phyloP scores from a whole-genome alignment of 2,329 filamentous ascomycete genomes.

The Cyclaneusma minus region DNA sequence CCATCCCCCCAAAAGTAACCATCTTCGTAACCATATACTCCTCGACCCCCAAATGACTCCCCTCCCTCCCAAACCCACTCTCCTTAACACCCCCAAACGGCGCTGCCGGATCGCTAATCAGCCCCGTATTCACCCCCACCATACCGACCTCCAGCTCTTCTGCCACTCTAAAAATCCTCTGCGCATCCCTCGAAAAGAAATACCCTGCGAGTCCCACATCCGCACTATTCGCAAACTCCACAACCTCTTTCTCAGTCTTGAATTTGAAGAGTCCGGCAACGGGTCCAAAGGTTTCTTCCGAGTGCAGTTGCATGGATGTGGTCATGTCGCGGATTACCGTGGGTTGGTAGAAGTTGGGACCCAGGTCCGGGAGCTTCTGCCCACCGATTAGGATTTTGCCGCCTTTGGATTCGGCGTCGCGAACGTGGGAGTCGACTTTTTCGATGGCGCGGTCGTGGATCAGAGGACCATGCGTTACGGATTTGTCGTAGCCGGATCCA shows the following conservation, averaged over 20 bases:
- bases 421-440: constrained; percentile 69
- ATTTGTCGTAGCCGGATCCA: constrained; percentile 55
- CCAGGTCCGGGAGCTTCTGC: constrained; percentile 55
- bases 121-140: constrained; percentile 70
- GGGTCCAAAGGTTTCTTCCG: constrained; percentile 91
- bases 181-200: constrained; percentile 62
- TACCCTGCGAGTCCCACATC: constrained; percentile 88
- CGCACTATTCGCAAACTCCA: constrained; percentile 64
- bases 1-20: constrained; percentile 33
- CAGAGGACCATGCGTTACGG: constrained; percentile 63
- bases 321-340: constrained; percentile 84
- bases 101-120: constrained; percentile 36
- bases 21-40: constrained; percentile 67
- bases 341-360: constrained; percentile 75
- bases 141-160: constrained; percentile 70
- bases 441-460: constrained; percentile 71
- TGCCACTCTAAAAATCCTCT: constrained; percentile 43
- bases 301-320: constrained; percentile 65
- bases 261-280: constrained; percentile 85
- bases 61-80: constrained; percentile 68
- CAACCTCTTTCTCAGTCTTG: constrained; percentile 75
- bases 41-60: constrained; percentile 59
- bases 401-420: constrained; percentile 65
- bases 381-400: constrained; percentile 64
- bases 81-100: constrained; percentile 73